Base-by-base conservation (phyloP, 1,284 basidiomycete species). In the Lentinus polychrous region DNA sequence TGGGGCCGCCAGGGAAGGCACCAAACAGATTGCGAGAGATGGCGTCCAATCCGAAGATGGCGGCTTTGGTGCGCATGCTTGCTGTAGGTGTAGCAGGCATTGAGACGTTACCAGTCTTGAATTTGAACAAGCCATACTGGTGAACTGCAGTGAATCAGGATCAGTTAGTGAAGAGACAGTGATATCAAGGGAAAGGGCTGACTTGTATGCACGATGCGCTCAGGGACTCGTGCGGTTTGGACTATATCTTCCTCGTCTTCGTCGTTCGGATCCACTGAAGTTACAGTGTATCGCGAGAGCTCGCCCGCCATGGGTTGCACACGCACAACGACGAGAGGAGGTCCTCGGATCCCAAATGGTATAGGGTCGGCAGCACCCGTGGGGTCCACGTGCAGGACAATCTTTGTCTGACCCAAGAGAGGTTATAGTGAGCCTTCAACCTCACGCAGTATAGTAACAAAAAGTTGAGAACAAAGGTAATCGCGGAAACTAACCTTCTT, bases 101-200 rank as follows among this genome's bases (percentile, higher is more conserved):
- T 22, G 91, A 94, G 51, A 78, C 81, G 45, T 74, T 76, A 37
- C 81, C 82, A 0, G 86, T 89, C 31, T 78, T 76, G 65, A 93
- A 92, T 59, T 86, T 83, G 68, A 92, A 94, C 46, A 94, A 66
- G 8, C 91, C 89, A 55, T 82, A 91, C 60, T 87, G 86, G 59
- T 94, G 87, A 49, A 92, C 91, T 94, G 52, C 1, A 48, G 39
- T 37, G n/a, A 37, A n/a, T 10, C 32, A 24, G 34, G 40, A 2
- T 34, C 24, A 24, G 18, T 14, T 5, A 12, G 17, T 40, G n/a
- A 51, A 42, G 22, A 15, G 23, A 41, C 32, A 37, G 32, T 7
- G 24, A 34, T 17, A 23, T 8, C 10, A 35, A 23, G 17, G 3
- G 35, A 4, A 4, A 38, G 15, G 12, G 71, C 83, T 61, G 62